Evolutionary conservation across 805 yeast genomes (phyloP).

Genomic region (Candida andamanensis): DNA sequence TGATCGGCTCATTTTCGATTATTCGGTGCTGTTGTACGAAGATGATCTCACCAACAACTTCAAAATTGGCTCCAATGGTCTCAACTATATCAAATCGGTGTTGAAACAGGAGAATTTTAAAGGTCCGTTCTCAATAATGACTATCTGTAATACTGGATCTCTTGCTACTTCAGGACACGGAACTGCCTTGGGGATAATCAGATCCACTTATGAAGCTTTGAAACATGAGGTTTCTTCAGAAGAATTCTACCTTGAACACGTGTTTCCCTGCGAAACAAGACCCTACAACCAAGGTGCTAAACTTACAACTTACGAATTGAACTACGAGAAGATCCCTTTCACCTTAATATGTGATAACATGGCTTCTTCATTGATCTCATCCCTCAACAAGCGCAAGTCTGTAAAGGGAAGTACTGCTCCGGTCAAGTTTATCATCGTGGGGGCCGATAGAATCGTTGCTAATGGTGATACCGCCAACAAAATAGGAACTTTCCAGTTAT

Average conservation of each 20-base stretch:
- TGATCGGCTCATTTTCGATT: constrained; percentile 32
- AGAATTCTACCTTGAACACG: constrained; percentile 55
- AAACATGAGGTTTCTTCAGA: constrained; percentile 22
- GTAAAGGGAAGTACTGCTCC: constrained; percentile 43
- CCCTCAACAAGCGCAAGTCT: constrained; percentile 25
- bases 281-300: constrained; percentile 97
- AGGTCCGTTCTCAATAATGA: constrained; percentile 75
- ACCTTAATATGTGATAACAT: constrained; percentile 87
- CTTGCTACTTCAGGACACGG: constrained; percentile 97
- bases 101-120: constrained; percentile 44
- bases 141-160: constrained; percentile 95
- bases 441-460: constrained; percentile 89
- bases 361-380: constrained; percentile 70
- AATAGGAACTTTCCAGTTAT: constrained; percentile 89
- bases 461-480: constrained; percentile 97
- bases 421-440: constrained; percentile 84
- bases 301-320: constrained; percentile 84
- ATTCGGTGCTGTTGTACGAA: constrained; percentile 53
- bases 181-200: constrained; percentile 88
- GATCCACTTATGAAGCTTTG: constrained; percentile 55
- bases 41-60: constrained; percentile 77
- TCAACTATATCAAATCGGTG: constrained; percentile 51
- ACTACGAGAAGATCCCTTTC: constrained; percentile 81
- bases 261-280: constrained; percentile 87
- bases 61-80: constrained; percentile 77